These are phyloP conservation scores for Tylopilus sp. DNA, from an alignment of 768 basidiomycete species.

Conservation along the genomic window DNA sequence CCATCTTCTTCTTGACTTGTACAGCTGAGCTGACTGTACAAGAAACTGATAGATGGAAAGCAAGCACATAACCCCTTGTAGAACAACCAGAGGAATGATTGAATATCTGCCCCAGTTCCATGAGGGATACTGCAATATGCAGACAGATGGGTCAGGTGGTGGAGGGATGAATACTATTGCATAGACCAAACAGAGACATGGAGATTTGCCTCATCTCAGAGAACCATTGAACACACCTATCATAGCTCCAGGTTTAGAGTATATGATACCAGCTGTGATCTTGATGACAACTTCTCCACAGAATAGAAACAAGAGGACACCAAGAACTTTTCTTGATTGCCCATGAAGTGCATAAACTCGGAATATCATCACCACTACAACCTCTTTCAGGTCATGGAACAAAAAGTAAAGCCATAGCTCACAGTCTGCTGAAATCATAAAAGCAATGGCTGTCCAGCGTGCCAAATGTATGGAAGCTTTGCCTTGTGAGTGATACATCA, in stretches of 20 bases:
- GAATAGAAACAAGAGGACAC: conserved; percentile 1
- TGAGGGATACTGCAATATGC: conserved; percentile 1
- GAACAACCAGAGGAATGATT: neutral
- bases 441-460: neutral
- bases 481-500: neutral
- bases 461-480: neutral
- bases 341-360: conserved; percentile 10
- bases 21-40: neutral
- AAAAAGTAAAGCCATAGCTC: neutral
- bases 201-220: neutral
- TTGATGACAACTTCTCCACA: neutral
- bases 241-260: neutral
- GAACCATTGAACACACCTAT: neutral
- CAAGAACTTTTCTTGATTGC: neutral
- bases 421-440: neutral
- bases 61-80: conserved; percentile 10
- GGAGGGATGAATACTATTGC: neutral
- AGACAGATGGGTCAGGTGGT: conserved; percentile 2
- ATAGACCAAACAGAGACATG: neutral
- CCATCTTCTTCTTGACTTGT: neutral
- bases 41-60: neutral
- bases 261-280: neutral
- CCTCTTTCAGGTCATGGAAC: neutral
- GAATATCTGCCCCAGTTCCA: conserved; percentile 3
- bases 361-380: conserved; percentile 9